Base-by-base conservation (phyloP, 2,329 filamentous ascomycete genomes). In the Fusarium sp. region DNA sequence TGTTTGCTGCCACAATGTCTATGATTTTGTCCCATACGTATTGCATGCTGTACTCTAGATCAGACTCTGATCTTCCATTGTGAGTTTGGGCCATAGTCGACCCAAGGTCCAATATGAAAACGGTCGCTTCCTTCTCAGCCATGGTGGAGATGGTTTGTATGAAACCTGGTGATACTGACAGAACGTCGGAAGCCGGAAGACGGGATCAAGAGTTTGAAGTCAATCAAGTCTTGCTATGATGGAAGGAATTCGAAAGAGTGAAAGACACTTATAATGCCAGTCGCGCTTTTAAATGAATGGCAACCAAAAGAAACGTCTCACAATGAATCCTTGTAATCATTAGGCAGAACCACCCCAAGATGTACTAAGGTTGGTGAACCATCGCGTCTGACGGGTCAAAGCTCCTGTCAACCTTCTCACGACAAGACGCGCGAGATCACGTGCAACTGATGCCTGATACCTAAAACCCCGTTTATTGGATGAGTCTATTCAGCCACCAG, bases 21-120 rank as follows among this genome's bases (percentile, higher is more conserved):
- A 89, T 90, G 47, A 92, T 89, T 81, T 94, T 96, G 86, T 98
- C 96, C 95, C 96, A 99, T 56, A 98, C 89, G 83, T 98, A 99
- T 71, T 90, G 90, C 90, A 98, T 91, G 54, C 91, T 90, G 90
- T 92, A 99, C 69, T 98, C 94, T 24, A 99, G 89, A 81, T 98
- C 93, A 7, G 92, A 92, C 81, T 96, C 89, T 26, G 85, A 81
- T 75, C 96, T 91, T 32, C 92, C 94, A 83, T 90, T 87, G 76
- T 90, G 89, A 77, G 86, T 88, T 79, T 93, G 86, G 66, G 88
- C 92, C 93, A 97, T 98, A n/a, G 95, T 93, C 78, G 85, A 87
- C 66, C 95, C 95, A 30, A 98, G 86, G 83, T 99, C 96, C 69
- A 99, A 84, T 76, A 99, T 92, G 82, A 96, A 99, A 48, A 98